Evolutionary conservation across 306 rosid genomes (phyloP).

Genomic region (Rosa multiflora): DNA sequence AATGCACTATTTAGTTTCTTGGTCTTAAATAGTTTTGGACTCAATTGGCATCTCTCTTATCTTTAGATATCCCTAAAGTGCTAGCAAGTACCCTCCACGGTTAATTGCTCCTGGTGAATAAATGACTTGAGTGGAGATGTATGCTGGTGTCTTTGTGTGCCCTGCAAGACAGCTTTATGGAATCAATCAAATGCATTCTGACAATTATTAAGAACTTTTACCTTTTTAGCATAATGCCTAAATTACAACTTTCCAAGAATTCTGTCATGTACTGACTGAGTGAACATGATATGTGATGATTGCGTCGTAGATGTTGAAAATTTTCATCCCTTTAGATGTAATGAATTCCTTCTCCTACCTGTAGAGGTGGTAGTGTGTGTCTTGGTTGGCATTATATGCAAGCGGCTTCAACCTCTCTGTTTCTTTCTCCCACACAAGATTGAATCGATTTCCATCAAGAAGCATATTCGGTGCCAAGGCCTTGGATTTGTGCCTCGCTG

Average conservation of each 20-base stretch:
- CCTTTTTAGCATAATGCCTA: neutral
- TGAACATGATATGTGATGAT: neutral
- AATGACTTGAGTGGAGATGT: neutral
- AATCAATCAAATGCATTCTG: neutral
- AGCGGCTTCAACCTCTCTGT: neutral
- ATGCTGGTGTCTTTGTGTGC: neutral
- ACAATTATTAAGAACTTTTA: neutral
- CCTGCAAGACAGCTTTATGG: neutral
- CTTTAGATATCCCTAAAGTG: neutral
- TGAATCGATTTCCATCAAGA: neutral
- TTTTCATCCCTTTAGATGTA: too few relatives aligned
- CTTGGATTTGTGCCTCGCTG: neutral
- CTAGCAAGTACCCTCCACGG: neutral
- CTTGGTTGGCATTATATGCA: neutral
- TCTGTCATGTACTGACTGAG: neutral
- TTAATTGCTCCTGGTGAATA: neutral
- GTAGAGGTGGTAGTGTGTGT: neutral
- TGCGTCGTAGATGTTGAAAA: neutral
- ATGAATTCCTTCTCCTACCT: neutral
- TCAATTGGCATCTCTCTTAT: neutral
- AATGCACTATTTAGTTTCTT: neutral
- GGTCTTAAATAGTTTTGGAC: conserved; percentile 1
- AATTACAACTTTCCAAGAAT: neutral
- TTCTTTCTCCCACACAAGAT: neutral
- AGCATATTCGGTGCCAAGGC: neutral